Base-by-base conservation (phyloP, 2,329 filamentous ascomycete genomes). In the Aspergillus pseudoglaucus region DNA sequence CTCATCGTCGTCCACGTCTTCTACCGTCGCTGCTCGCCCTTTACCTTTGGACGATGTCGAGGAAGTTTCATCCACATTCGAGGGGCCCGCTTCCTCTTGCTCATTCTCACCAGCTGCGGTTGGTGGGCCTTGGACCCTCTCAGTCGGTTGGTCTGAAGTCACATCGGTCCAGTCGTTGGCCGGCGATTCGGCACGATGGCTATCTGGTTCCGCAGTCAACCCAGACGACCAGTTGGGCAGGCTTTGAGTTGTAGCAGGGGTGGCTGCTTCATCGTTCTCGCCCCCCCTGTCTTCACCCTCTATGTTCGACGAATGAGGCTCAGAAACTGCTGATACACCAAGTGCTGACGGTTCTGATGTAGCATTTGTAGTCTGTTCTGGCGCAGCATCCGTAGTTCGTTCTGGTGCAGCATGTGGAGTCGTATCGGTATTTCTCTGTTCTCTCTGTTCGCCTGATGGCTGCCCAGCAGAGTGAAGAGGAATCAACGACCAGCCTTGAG, bases 401-500 rank as follows among this genome's bases (percentile, higher is more conserved):
- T 9, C 46, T 22, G 37, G 17, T 22, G 17, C 17, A 39, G 15
- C 17, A 8, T 15, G 33, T n/a, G 33, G 33, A n/a, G 6, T 35
- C 14, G 33, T 8, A 18, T 39, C 37, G 15, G 37, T 20, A 20
- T 6, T 12, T 12, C 15, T 18, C 18, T 39, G 37, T 12, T 12
- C 46, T 6, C 45, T 23, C 4, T 45, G 22, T 15, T 41, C 42
- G 27, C 41, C 53, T 14, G 47, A 15, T 6, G 47, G 46, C 25
- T 46, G 50, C 3, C 47, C 55, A 14, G 51, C 23, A 0, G 62
- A 53, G 22, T 64, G 58, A 20, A 67, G 59, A 40, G 63, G 64
- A 40, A 61, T 50, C 6, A 66, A 56, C 35, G 58, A 60, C 64
- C 65, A 81, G 9, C 78, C 78, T 48, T 73, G 69, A 6, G 78